Base-by-base conservation (phyloP, 2,329 filamentous ascomycete genomes). In the Bipolaris bicolor region DNA sequence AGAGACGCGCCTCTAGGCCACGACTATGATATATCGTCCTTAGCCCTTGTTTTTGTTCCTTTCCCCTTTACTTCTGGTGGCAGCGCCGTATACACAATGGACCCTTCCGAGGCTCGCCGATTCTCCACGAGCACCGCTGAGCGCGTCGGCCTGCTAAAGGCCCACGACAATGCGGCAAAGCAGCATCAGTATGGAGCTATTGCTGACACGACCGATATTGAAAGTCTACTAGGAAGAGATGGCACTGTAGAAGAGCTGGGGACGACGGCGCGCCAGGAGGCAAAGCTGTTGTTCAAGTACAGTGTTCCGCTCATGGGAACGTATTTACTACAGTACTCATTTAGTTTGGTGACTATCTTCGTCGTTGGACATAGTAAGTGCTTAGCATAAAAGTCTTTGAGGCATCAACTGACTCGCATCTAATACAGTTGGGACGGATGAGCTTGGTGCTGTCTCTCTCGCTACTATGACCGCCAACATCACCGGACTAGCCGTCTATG, bases 401-500 rank as follows among this genome's bases (percentile, higher is more conserved):
- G 43, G 7, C 1, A 11, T 15, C 15, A 26, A 9, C 50, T 57
- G 39, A 57, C 20, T 39, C 10, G 10, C 5, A 18, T 39, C 7
- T 5, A 15, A 22, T 5, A 15, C 20, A 58, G 55, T 85, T 7
- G 79, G 82, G 18, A 80, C 81, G 3, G 78, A 82, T 62, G 83
- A 83, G 55, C 69, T 85, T 9, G 83, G 81, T 1, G 83, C 83
- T 0, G 81, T 83, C 0, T 82, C 79, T 51, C 67, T 85, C 15
- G 82, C 81, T 22, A 78, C 81, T 22, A 84, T 82, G 44, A 84
- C 82, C 0, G 81, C 83, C 62, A 84, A 82, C 57, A 84, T 86
- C 49, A 75, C 82, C 6, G 83, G 83, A 0, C 77, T 81, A 18
- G 79, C 83, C 1, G 72, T 83, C 20, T 80, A 81, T 55, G 80